These are phyloP conservation scores for Picochlorum sp. DNA, from an alignment of 139 green algal genomes.

Conservation along the genomic window DNA sequence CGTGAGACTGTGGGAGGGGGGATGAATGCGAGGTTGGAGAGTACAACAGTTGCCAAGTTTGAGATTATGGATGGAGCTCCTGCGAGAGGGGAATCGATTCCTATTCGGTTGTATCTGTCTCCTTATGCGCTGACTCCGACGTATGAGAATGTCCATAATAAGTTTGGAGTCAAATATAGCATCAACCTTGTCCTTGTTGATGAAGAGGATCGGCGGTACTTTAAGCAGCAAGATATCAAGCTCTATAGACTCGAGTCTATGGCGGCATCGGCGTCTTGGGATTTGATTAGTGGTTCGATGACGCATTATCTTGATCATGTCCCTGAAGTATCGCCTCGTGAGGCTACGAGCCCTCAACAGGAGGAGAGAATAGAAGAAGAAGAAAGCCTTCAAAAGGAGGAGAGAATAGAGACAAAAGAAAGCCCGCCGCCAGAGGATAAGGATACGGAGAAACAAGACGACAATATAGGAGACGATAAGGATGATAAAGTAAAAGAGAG, in stretches of 20 bases:
- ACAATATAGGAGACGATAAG: too few species aligned
- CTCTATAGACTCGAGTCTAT: conserved; percentile 5
- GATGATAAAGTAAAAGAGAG: too few species aligned
- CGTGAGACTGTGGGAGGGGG: conserved; percentile 83
- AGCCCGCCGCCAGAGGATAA: too few species aligned
- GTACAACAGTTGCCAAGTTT: conserved; percentile 95
- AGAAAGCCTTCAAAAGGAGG: too few species aligned
- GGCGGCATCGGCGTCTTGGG: not conserved
- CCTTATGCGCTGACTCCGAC: conserved; percentile 93
- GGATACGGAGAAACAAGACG: too few species aligned
- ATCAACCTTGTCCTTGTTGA: conserved; percentile 99
- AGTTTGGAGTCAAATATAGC: conserved; percentile 93
- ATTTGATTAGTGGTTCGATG: not conserved
- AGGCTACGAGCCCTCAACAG: not conserved
- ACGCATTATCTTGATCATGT: not conserved
- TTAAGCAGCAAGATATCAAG: conserved; percentile 16
- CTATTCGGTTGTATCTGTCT: conserved; percentile 86
- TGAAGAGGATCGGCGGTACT: conserved; percentile 93
- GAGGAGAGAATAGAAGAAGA: not conserved
- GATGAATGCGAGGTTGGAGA: conserved; percentile 73
- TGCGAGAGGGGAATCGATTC: conserved; percentile 80
- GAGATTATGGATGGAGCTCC: conserved; percentile 99
- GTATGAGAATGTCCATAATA: conserved; percentile 94
- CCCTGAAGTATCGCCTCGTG: not conserved
- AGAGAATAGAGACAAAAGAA: too few species aligned